Base-by-base conservation (phyloP, 306 rosid genomes). In the Psophocarpus tetragonolobus region DNA sequence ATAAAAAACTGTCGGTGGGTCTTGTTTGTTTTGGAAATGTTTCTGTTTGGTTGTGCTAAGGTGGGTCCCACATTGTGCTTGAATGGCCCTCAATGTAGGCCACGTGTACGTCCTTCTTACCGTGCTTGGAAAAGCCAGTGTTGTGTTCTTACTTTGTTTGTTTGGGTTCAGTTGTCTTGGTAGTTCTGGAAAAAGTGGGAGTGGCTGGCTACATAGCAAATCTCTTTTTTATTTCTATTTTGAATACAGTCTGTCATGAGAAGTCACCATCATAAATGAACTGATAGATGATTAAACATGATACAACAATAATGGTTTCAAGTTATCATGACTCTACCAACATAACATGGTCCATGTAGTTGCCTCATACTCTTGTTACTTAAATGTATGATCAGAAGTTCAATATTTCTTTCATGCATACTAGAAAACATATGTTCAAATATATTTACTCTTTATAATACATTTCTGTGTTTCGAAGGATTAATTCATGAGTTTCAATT, bases 1-100 rank as follows among this genome's bases (percentile, higher is more conserved):
- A 18, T 56, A 24, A 30, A 13, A 50, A 72, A 74, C 23, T 82
- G 91, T 85, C 87, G 88, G 94, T 78, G 82, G 70, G 35, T 68
- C 56, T 76, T 13, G 73, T 82, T 76, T 60, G 66, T 53, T 39
- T 75, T 6, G 38, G 75, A 26, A 78, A 10, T 72, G 50, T 36
- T 45, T 32, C 9, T 32, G 75, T 50, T 70, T 32, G 32, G 11
- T 50, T 4, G 20, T 14, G 58, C 30, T 29, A 10, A 60, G 69
- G 21, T 60, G 36, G 79, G 80, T 32, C 63, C 47, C 63, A 47
- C 64, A 33, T 63, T 5, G 80, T 75, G 32, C 13, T 57, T 41
- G 47, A 11, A 54, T 24, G 26, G 7, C 5, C 30, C 24, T 53
- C 53, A 36, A 17, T 4, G 8, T n/a, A n/a, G 3, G 35, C 61